These are phyloP conservation scores for Hondaea fermentalgiana DNA, from an alignment of 108 stramenopile species.

Conservation along the genomic window DNA sequence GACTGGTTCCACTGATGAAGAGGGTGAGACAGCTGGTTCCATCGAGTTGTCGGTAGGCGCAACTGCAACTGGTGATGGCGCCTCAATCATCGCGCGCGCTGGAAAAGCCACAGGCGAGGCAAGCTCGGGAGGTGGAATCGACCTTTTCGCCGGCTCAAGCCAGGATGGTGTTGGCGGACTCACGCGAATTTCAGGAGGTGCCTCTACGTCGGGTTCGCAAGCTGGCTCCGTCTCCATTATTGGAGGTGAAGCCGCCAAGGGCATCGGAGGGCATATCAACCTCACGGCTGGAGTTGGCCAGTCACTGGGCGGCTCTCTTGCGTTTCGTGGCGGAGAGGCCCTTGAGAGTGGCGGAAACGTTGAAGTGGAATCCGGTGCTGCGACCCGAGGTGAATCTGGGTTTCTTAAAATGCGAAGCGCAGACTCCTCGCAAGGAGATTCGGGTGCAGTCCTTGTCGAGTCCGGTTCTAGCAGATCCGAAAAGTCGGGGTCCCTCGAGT, in stretches of 20 bases:
- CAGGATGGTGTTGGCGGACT: not conserved
- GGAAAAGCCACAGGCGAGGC: not conserved
- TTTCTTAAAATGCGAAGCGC: too few relatives aligned
- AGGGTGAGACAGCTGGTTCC: not conserved
- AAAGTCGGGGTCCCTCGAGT: not conserved
- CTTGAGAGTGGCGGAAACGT: not conserved
- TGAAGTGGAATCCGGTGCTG: not conserved
- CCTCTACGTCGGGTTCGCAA: not conserved
- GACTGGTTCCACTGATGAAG: not conserved
- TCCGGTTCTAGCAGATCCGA: not conserved
- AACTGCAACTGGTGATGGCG: not conserved
- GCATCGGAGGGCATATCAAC: not conserved
- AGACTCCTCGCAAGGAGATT: too few relatives aligned
- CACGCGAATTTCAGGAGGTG: not conserved
- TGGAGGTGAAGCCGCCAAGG: not conserved
- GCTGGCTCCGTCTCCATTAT: not conserved
- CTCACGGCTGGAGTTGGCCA: not conserved
- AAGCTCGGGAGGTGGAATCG: not conserved
- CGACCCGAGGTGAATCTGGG: too few relatives aligned
- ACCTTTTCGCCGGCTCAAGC: not conserved
- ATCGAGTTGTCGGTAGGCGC: not conserved
- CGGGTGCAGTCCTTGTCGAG: too few relatives aligned
- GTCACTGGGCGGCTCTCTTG: not conserved
- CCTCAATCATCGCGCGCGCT: not conserved
- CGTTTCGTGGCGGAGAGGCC: not conserved